Evolutionary conservation across 2,329 filamentous ascomycete species (phyloP).

Genomic region (Scedosporium boydii): DNA sequence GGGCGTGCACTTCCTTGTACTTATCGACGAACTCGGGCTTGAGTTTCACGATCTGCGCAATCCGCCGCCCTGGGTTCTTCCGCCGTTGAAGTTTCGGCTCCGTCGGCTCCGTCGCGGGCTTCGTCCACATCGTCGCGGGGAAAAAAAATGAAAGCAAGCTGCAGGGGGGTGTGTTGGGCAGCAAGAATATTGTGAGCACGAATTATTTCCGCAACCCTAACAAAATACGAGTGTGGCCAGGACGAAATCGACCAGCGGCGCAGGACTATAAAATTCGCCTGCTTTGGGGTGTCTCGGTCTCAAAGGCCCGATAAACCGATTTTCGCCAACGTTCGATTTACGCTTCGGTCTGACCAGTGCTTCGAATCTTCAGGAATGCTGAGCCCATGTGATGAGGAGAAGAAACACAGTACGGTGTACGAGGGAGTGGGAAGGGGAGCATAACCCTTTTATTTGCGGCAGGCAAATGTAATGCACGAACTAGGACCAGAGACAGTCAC

Average conservation of each 20-base stretch:
- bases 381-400: neutral
- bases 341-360: neutral
- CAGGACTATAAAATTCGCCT: neutral
- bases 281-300: neutral
- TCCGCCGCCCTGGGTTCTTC: constrained; percentile 39
- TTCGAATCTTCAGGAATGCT: neutral
- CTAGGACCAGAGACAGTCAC: neutral
- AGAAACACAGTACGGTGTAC: neutral
- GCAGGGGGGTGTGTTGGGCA: neutral
- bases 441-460: neutral
- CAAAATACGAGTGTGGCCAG: neutral
- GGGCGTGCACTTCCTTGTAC: constrained; percentile 66
- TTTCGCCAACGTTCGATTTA: neutral
- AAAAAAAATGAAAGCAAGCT: neutral
- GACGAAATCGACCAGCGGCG: neutral
- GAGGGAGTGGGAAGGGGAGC: neutral
- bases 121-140: neutral
- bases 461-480: neutral
- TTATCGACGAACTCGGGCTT: constrained; percentile 55
- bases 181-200: neutral
- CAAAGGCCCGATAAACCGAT: neutral
- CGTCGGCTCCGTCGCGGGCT: neutral
- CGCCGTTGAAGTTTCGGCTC: constrained; percentile 10
- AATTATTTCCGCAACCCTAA: too few species aligned
- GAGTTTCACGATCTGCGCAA: constrained; percentile 65